A percentile compares a stretch with the other conserved stretches of the same genome.
phyloP scores from a whole-genome alignment of 306 rosid genomes.

The Acacia confusa region DNA sequence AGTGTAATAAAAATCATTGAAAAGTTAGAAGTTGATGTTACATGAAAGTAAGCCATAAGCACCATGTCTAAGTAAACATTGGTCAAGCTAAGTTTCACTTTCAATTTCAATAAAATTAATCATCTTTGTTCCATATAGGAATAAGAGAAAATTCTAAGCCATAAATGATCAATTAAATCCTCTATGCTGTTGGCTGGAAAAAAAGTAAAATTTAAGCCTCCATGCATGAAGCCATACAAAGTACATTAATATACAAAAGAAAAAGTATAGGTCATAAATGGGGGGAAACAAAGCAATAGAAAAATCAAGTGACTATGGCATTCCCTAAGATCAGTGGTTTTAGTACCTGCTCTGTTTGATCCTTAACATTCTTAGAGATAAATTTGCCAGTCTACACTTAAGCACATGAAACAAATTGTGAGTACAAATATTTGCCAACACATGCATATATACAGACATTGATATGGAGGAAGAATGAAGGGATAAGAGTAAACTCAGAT shows the following conservation, averaged over 20 bases:
- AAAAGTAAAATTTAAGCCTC: no score
- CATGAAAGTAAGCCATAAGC: background rate
- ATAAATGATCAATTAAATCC: background rate
- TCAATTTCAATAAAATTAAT: background rate
- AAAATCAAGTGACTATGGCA: background rate
- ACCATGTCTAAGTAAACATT: background rate
- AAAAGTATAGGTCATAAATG: no score
- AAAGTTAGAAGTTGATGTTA: background rate
- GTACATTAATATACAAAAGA: background rate
- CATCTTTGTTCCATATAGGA: background rate
- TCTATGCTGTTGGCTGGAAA: background rate
- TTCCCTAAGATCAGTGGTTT: background rate
- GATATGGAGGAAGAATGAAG: background rate
- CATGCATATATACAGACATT: background rate
- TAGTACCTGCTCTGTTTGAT: slow-evolving; percentile 90
- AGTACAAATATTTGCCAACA: background rate
- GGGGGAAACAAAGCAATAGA: background rate
- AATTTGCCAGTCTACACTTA: slow-evolving; percentile 78
- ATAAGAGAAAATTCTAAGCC: background rate
- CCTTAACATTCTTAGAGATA: slow-evolving; percentile 74
- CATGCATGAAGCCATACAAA: background rate
- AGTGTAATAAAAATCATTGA: background rate
- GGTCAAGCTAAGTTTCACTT: background rate
- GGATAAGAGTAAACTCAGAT: background rate
- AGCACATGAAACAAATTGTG: slow-evolving; percentile 21